Conservation (phyloP, 257 asterid species). For the Solanum peruvianum region DNA sequence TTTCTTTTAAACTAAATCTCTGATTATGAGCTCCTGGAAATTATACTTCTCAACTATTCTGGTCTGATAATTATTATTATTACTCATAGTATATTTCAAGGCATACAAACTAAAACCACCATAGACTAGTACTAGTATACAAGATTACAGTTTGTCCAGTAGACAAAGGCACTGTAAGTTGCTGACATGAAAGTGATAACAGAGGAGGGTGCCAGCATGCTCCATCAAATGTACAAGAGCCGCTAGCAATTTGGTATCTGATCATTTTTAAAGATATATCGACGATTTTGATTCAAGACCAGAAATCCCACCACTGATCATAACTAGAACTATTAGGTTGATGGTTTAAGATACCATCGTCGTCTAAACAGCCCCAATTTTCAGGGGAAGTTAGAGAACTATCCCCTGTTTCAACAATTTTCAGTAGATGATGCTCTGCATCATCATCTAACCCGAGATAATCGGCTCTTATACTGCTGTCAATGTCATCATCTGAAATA, state of each 20-base stretch:
- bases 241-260: not conserved
- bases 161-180: not conserved
- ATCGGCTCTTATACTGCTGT: constrained; percentile 9
- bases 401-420: constrained; percentile 13
- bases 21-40: not conserved
- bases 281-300: constrained; percentile 2
- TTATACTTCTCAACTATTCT: not conserved
- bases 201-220: not conserved
- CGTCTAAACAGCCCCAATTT: constrained; percentile 28
- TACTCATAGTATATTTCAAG: not conserved
- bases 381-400: constrained; percentile 21
- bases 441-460: constrained; percentile 12
- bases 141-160: not conserved
- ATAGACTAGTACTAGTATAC: not conserved
- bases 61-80: not conserved
- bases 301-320: constrained; percentile 50
- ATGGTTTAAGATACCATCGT: constrained; percentile 22
- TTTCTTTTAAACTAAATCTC: not conserved
- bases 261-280: not conserved
- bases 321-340: not conserved
- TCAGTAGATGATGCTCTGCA: constrained; percentile 5
- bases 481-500: constrained; percentile 10
- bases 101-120: not conserved
- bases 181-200: not conserved
- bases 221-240: not conserved